A percentile compares a stretch with the other conserved stretches of the same genome.
Conservation (phyloP, 2,329 filamentous ascomycete species). For the Cryphonectria carpinicola region DNA sequence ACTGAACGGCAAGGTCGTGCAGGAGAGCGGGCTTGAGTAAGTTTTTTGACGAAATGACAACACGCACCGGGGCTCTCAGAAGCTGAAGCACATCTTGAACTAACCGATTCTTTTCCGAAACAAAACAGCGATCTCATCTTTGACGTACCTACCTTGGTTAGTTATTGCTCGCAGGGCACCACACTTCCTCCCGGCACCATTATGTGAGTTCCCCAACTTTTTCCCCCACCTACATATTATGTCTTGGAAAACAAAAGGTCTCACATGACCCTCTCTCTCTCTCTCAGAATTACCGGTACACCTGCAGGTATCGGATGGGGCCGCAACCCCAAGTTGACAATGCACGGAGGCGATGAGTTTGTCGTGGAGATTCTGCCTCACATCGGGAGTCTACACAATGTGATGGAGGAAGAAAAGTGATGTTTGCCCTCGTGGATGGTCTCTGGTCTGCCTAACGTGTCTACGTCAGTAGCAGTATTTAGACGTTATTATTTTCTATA, state of each 20-base stretch:
- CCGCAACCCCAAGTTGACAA: slow-evolving; percentile 42
- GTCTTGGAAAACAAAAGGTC: not conserved
- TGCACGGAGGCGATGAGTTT: slow-evolving; percentile 47
- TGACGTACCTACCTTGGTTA: slow-evolving; percentile 49
- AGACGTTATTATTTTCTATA: not conserved
- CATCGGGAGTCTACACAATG: slow-evolving; percentile 48
- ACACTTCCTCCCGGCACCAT: slow-evolving; percentile 46
- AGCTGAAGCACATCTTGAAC: not conserved
- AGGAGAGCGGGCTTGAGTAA: slow-evolving; percentile 41
- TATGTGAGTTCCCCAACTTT: slow-evolving; percentile 34
- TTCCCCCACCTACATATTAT: not conserved
- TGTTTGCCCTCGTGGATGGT: not conserved
- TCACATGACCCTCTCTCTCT: not conserved
- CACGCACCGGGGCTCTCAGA: not conserved
- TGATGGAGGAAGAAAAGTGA: slow-evolving; percentile 43
- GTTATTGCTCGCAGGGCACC: slow-evolving; percentile 48
- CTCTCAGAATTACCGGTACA: slow-evolving; percentile 43
- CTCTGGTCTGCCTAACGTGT: not conserved
- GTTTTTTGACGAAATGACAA: not conserved
- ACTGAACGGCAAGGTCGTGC: slow-evolving; percentile 57
- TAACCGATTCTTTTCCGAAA: slow-evolving; percentile 12
- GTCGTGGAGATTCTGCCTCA: slow-evolving; percentile 47
- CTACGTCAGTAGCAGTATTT: not conserved
- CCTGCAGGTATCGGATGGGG: slow-evolving; percentile 47
- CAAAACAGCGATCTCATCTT: slow-evolving; percentile 58